phyloP scores from a whole-genome alignment of 208 protist genomes.

The Trypanosoma vivax region DNA sequence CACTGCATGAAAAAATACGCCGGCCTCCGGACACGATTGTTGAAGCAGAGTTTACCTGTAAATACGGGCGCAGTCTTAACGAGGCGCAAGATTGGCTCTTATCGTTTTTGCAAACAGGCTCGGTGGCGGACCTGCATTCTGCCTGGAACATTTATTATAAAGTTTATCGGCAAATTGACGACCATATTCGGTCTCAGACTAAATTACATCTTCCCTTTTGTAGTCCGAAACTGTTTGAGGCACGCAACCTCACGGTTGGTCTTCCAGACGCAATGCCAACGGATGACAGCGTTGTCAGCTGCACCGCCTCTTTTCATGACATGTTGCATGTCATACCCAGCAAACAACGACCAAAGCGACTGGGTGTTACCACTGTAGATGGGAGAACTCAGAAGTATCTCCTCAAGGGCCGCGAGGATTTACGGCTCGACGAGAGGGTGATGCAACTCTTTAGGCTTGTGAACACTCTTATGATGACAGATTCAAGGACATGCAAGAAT shows the following conservation, averaged over 20 bases:
- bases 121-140: slow-evolving; percentile 66
- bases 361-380: slow-evolving; percentile 93
- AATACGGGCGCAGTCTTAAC: slow-evolving; percentile 48
- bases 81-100: slow-evolving; percentile 69
- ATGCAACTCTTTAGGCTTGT: slow-evolving; percentile 99
- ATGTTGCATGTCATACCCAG: slow-evolving; percentile 94
- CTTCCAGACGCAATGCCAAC: slow-evolving; percentile 85
- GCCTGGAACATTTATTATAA: slow-evolving; percentile 84
- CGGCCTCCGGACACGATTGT: slow-evolving; percentile 86
- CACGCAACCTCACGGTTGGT: slow-evolving; percentile 61
- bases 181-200: slow-evolving; percentile 53
- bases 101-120: slow-evolving; percentile 45
- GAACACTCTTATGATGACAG: slow-evolving; percentile 96
- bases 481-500: slow-evolving; percentile 80
- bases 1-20: slow-evolving; percentile 94
- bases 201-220: slow-evolving; percentile 63
- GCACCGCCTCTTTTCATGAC: slow-evolving; percentile 90
- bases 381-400: slow-evolving; percentile 96
- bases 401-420: slow-evolving; percentile 97
- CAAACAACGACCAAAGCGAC: slow-evolving; percentile 98
- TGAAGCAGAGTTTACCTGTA: slow-evolving; percentile 92
- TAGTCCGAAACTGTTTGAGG: slow-evolving; percentile 80
- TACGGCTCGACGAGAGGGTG: slow-evolving; percentile 98
- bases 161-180: slow-evolving; percentile 72
- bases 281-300: slow-evolving; percentile 66